phyloP scores from a whole-genome alignment of 1,139 yeast genomes.

The Sugiyamaella pinicola region DNA sequence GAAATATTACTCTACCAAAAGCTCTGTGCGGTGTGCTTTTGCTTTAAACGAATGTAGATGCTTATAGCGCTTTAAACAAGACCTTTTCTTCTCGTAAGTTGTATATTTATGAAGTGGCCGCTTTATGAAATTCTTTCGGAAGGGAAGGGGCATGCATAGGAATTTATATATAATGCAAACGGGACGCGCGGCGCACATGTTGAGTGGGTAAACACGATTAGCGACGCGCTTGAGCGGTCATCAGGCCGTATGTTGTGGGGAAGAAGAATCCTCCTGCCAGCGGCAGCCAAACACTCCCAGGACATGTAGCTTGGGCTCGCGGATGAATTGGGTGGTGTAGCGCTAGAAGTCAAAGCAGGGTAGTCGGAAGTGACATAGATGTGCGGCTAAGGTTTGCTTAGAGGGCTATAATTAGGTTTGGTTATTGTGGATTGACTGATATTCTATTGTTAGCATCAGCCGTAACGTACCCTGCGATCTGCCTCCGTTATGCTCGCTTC shows the following conservation, averaged over 20 bases:
- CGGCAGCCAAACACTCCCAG: too few relatives aligned
- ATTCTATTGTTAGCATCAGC: too few relatives aligned
- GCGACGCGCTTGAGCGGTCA: background rate
- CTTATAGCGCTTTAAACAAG: background rate
- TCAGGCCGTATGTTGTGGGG: background rate
- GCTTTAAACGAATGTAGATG: constrained; percentile 2
- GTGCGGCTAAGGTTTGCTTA: too few relatives aligned
- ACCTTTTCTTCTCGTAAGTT: background rate
- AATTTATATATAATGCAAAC: constrained; percentile 7
- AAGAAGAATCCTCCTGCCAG: too few relatives aligned
- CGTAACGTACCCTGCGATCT: too few relatives aligned
- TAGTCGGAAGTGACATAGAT: too few relatives aligned
- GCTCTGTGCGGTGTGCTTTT: background rate
- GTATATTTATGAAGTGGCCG: background rate
- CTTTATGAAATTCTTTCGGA: background rate
- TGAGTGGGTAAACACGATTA: background rate
- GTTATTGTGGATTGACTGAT: too few relatives aligned
- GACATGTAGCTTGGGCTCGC: too few relatives aligned
- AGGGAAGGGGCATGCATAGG: background rate
- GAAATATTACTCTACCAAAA: background rate
- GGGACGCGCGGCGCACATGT: constrained; percentile 8
- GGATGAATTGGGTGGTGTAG: too few relatives aligned
- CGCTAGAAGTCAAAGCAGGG: too few relatives aligned
- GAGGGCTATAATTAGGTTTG: too few relatives aligned
- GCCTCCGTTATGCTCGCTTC: too few relatives aligned